Evolutionary conservation across 2,329 filamentous ascomycete genomes (phyloP).

Genomic region (Phialemoniopsis sp.): DNA sequence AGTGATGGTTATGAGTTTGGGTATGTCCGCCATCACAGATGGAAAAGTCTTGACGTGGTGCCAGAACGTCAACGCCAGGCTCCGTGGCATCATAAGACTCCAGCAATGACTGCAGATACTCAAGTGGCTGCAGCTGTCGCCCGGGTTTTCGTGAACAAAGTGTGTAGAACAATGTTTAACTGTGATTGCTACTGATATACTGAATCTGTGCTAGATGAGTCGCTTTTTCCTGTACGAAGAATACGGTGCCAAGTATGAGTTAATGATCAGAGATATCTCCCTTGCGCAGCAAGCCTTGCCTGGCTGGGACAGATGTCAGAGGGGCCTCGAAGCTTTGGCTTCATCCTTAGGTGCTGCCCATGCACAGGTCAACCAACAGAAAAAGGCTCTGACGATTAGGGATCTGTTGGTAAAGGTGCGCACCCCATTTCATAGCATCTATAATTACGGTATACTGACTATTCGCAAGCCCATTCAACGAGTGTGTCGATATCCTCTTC

Average conservation of each 20-base stretch:
- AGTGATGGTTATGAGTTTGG: constrained; percentile 21
- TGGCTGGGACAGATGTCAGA: constrained; percentile 76
- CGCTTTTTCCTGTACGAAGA: constrained; percentile 87
- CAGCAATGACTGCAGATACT: constrained; percentile 53
- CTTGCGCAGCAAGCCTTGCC: constrained; percentile 64
- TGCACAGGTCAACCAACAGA: constrained; percentile 55
- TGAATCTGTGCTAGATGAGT: constrained; percentile 54
- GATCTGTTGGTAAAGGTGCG: constrained; percentile 87
- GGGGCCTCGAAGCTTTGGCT: constrained; percentile 78
- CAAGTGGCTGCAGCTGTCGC: constrained; percentile 57
- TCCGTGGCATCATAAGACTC: constrained; percentile 38
- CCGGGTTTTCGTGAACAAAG: constrained; percentile 56
- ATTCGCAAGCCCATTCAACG: constrained; percentile 77
- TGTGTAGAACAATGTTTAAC: no score
- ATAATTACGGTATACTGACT: constrained; percentile 3
- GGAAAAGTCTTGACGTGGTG: constrained; percentile 42
- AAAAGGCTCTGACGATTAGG: constrained; percentile 74
- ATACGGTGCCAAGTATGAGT: constrained; percentile 85
- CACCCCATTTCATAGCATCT: background rate
- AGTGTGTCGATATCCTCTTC: constrained; percentile 83
- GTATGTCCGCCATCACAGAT: constrained; percentile 33
- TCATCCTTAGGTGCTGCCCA: constrained; percentile 70
- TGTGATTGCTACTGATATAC: background rate
- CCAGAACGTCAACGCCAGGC: constrained; percentile 32
- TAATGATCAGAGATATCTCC: constrained; percentile 75